Conservation (phyloP, 345 rosid species). For the Citrus inodora region DNA sequence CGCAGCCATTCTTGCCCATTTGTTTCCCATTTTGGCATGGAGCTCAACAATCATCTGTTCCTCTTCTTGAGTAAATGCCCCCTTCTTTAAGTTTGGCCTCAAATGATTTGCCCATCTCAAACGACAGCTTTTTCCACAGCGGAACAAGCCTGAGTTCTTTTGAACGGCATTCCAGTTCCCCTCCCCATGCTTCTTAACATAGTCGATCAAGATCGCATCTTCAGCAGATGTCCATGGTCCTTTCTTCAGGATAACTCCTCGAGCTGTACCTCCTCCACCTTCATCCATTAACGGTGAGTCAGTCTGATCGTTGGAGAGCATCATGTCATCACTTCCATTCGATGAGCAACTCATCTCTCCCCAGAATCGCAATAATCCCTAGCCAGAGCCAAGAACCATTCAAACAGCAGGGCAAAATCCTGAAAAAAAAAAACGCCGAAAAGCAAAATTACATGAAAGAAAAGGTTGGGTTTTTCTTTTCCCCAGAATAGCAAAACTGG, state of each 20-base stretch:
- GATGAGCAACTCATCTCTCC: constrained; percentile 65
- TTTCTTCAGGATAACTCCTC: constrained; percentile 63
- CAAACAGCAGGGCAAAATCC: constrained; percentile 34
- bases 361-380: constrained; percentile 32
- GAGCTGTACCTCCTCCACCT: constrained; percentile 45
- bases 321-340: constrained; percentile 59
- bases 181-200: constrained; percentile 94
- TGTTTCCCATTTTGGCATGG: constrained; percentile 95
- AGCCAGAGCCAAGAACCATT: constrained; percentile 36
- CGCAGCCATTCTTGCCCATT: constrained; percentile 99
- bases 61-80: constrained; percentile 88
- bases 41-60: constrained; percentile 86
- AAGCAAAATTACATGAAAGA: constrained; percentile 8
- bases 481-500: background rate
- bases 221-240: constrained; percentile 99
- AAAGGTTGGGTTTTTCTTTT: background rate
- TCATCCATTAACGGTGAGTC: constrained; percentile 55
- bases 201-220: constrained; percentile 80
- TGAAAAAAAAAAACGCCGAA: constrained; percentile 22
- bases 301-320: constrained; percentile 47
- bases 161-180: constrained; percentile 98
- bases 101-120: constrained; percentile 97
- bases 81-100: constrained; percentile 97
- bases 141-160: constrained; percentile 76
- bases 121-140: constrained; percentile 99